Percentiles rank a stretch among this genome's conserved stretches.
phyloP scores from a whole-genome alignment of 2,329 filamentous ascomycete genomes.

The Fusarium temperatum region DNA sequence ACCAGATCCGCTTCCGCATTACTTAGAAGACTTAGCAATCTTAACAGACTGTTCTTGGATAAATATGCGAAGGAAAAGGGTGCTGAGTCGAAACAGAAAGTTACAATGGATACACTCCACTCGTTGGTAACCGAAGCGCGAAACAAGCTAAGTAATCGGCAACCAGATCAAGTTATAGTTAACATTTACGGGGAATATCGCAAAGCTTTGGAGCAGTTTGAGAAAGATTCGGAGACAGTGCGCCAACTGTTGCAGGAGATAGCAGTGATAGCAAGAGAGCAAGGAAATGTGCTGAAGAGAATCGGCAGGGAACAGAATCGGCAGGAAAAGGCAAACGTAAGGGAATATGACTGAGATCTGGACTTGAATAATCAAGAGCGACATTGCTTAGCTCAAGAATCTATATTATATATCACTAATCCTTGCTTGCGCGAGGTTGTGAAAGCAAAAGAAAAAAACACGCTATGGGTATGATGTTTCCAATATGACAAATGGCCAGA shows the following conservation, averaged over 20 bases:
- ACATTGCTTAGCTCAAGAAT: neutral
- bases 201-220: rapidly evolving
- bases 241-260: rapidly evolving
- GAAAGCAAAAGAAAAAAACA: neutral
- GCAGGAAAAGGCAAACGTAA: neutral
- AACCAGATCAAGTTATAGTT: neutral
- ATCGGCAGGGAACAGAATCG: neutral
- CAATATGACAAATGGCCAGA: neutral
- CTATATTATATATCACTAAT: neutral
- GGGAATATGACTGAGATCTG: neutral
- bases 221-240: rapidly evolving
- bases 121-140: neutral
- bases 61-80: no score
- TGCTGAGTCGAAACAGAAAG: no score
- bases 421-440: neutral
- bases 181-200: neutral
- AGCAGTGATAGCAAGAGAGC: neutral
- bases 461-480: neutral
- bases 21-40: rapidly evolving
- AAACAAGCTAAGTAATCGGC: neutral
- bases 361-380: neutral
- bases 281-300: no score
- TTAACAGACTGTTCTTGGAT: neutral
- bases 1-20: no score
- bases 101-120: neutral